Base-by-base conservation (phyloP, 495 filamentous ascomycete species). In the Cercophora newfieldiana region DNA sequence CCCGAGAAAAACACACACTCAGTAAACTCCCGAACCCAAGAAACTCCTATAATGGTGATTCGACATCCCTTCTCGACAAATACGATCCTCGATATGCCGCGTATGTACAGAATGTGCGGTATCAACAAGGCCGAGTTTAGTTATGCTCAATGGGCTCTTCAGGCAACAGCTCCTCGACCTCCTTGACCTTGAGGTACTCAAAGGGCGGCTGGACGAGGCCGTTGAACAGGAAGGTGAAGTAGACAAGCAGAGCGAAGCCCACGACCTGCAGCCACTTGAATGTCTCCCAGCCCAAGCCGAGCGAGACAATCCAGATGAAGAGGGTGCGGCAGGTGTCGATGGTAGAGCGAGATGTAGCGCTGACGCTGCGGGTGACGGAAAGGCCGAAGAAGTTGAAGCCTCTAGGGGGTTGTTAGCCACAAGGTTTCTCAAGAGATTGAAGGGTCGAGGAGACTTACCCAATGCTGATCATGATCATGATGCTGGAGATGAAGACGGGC, bases 321-420 rank as follows among this genome's bases (percentile, higher is more conserved):
- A 99, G 85, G 0, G 95, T 99, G 1, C 95, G 89, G 81, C 93
- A 97, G 1, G 96, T 99, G 75, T 99, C 95, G 69, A 99, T 97
- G 14, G 93, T 97, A 63, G 91, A 96, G 57, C 95, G 88, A 0
- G 94, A 90, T 0, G 95, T 99, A 22, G 95, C 95, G 50, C 88
- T 92, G 59, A 99, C 93, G 67, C 79, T 87, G 44, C 91, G 87
- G 2, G 95, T 99, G 7, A 99, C 94, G 5, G 89, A 91, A 18
- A 99, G 87, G 30, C 95, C 95, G 78, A 99, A 99, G 83, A 94
- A 98, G 80, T 99, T 99, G 87, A 97, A 99, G 59, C 94, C 93
- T 44, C 93, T 94, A 70, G 7, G 19, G 61, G 18, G 14, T 19
- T 48, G 30, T 54, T 31, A 63, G 51, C 7, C 4, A 30, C 14